A percentile compares a stretch with the other conserved stretches of the same genome.
These are phyloP conservation scores for Malus hybrid DNA, from an alignment of 331 rosid genomes.

Conservation along the genomic window DNA sequence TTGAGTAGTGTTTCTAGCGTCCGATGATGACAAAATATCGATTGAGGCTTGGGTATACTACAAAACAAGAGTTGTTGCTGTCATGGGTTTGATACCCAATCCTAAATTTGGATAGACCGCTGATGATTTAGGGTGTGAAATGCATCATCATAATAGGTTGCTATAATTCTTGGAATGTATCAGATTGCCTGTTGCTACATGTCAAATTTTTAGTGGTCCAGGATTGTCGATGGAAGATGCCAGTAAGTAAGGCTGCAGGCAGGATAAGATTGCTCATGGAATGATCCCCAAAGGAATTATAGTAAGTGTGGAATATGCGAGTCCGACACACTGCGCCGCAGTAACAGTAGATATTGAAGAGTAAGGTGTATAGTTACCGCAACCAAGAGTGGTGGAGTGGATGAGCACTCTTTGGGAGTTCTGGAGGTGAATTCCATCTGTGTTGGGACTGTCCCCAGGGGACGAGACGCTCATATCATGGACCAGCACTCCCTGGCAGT, in stretches of 20 bases:
- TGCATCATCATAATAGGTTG: slow-evolving; percentile 21
- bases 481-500: slow-evolving; percentile 75
- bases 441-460: slow-evolving; percentile 85
- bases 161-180: slow-evolving; percentile 11
- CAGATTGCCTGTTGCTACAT: slow-evolving; percentile 21
- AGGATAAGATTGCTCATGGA: slow-evolving; percentile 37
- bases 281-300: not conserved
- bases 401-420: slow-evolving; percentile 77
- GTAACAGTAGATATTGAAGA: not conserved
- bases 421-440: slow-evolving; percentile 98
- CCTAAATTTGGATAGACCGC: slow-evolving; percentile 22
- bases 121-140: slow-evolving; percentile 23
- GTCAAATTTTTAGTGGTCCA: slow-evolving; percentile 21
- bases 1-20: slow-evolving; percentile 1
- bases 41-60: slow-evolving; percentile 1
- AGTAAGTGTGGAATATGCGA: not conserved
- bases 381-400: slow-evolving; percentile 54
- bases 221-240: not conserved
- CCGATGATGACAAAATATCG: slow-evolving; percentile 20
- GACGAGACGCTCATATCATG: slow-evolving; percentile 68
- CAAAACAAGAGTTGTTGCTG: not conserved
- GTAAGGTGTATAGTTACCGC: slow-evolving; percentile 50
- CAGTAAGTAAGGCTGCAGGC: slow-evolving; percentile 5
- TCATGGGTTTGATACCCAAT: slow-evolving; percentile 17
- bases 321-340: not conserved